Percentiles rank a stretch among this genome's conserved stretches.
Evolutionary conservation across 169 alveolate species (phyloP).

Genomic region (Besnoitia besnoiti): DNA sequence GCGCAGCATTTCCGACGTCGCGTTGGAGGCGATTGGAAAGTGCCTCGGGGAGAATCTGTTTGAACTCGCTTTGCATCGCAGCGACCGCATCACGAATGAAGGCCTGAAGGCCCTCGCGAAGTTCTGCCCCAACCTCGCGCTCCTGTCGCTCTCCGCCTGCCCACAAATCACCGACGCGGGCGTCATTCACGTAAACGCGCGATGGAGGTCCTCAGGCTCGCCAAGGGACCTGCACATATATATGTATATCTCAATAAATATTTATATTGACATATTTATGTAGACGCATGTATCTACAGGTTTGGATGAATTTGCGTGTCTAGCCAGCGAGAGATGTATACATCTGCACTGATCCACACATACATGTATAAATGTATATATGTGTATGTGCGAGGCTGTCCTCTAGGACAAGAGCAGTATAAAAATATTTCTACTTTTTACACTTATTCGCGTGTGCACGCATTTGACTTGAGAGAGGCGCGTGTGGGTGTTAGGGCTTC

Average conservation of each 20-base stretch:
- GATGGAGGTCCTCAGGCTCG: too few species aligned
- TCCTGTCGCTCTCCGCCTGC: constrained; percentile 63
- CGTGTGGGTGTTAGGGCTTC: too few species aligned
- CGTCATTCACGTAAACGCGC: constrained; percentile 5
- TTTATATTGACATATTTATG: not conserved
- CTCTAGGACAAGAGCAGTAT: not conserved
- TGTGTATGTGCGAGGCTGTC: not conserved
- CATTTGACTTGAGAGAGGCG: too few species aligned
- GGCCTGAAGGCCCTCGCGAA: constrained; percentile 8
- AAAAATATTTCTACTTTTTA: not conserved
- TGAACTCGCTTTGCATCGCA: constrained; percentile 59
- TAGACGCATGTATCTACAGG: not conserved
- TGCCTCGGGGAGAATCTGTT: constrained; percentile 32
- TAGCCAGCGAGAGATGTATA: not conserved
- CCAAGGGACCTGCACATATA: not conserved
- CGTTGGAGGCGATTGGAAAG: constrained; percentile 38
- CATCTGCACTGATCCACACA: not conserved
- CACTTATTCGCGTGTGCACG: not conserved
- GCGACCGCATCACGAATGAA: constrained; percentile 42
- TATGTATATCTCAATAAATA: too few species aligned
- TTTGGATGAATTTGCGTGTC: not conserved
- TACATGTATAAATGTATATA: not conserved
- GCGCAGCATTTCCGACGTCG: constrained; percentile 47
- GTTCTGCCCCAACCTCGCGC: constrained; percentile 20
- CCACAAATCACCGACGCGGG: constrained; percentile 44